Evolutionary conservation across 495 filamentous ascomycete species (phyloP), one percentile per base, ranked within the genome.

Genomic region (Talaromyces adpressus): DNA sequence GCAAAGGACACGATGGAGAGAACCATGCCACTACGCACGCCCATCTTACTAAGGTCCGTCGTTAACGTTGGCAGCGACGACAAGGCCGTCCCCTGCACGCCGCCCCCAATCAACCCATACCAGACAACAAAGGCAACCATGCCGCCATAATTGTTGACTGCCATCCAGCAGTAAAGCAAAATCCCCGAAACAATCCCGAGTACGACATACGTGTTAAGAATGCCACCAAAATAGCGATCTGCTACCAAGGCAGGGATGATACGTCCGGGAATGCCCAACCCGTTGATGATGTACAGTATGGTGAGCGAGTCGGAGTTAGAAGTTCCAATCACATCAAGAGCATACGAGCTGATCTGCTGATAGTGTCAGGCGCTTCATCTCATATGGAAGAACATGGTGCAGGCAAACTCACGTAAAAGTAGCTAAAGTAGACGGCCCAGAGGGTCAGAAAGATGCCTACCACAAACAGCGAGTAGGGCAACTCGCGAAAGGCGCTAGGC

Each of bases 21-120:
- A 23, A 87, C 81, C 89, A 94, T 92, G 7, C 91, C 92, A 80
- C 91, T 87, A 12, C 89, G 79, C 59, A 86, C 83, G 0, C 91
- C 89, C 18, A 81, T 79, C 71, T 90, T 91, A 25, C 82, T 80
- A 68, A 87, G 63, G 67, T 94, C 87, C 2, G 79, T 83, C 0
- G 79, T 83, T 22, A 91, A 80, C 8, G 86, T 82, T 14, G 83
- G 83, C 64, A 89, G 63, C 63, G 85, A 79, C 70, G 79, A 73
- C 30, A 87, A 77, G 73, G 87, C 84, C 57, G 93, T 73, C 6
- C 83, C 84, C 75, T 92, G 89, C 59, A 94, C 84, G 0, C 82
- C 85, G 0, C 85, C 87, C 0, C 80, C 85, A 6, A 77, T 79
- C 36, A 88, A 72, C n/a, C 91, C 83, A 70, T 89, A 84, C 62